Percentiles rank a stretch among this genome's conserved stretches.
Evolutionary conservation across 768 basidiomycete genomes (phyloP).

Genomic region (Calocybe indica): DNA sequence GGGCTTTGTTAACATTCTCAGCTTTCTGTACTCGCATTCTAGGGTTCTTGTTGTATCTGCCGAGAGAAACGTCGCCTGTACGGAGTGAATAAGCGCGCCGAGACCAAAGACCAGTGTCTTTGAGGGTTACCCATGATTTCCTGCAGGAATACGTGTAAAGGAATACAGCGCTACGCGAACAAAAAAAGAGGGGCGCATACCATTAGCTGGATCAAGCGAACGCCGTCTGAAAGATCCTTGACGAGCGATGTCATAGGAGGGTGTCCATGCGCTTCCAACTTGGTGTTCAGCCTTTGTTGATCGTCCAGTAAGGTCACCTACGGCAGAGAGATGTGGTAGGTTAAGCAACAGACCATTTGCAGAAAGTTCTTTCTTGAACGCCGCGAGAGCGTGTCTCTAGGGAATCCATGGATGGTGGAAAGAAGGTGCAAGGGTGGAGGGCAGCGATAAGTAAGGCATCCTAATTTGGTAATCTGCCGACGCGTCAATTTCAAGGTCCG

Average conservation of each 20-base stretch:
- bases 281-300: slow-evolving; percentile 82
- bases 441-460: slow-evolving; percentile 1
- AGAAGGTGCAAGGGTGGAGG: slow-evolving; percentile 7
- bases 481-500: slow-evolving; percentile 39
- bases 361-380: slow-evolving; percentile 79
- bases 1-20: slow-evolving; percentile 95
- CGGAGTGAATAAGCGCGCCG: not conserved
- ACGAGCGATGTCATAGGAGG: slow-evolving; percentile 88
- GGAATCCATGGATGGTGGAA: slow-evolving; percentile 33
- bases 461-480: slow-evolving; percentile 8
- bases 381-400: slow-evolving; percentile 59
- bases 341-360: slow-evolving; percentile 65
- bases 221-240: slow-evolving; percentile 90
- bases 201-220: slow-evolving; percentile 92
- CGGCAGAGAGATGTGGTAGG: slow-evolving; percentile 1
- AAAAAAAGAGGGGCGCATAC: slow-evolving; percentile 32
- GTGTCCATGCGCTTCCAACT: slow-evolving; percentile 80
- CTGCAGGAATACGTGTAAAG: slow-evolving; percentile 32
- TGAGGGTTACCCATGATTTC: slow-evolving; percentile 85
- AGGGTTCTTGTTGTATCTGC: slow-evolving; percentile 88
- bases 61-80: slow-evolving; percentile 82
- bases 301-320: slow-evolving; percentile 2
- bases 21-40: slow-evolving; percentile 94
- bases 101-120: not conserved
- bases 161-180: not conserved